Evolutionary conservation across 23 red algal species (phyloP).

Genomic region (Chondrus crispus): DNA sequence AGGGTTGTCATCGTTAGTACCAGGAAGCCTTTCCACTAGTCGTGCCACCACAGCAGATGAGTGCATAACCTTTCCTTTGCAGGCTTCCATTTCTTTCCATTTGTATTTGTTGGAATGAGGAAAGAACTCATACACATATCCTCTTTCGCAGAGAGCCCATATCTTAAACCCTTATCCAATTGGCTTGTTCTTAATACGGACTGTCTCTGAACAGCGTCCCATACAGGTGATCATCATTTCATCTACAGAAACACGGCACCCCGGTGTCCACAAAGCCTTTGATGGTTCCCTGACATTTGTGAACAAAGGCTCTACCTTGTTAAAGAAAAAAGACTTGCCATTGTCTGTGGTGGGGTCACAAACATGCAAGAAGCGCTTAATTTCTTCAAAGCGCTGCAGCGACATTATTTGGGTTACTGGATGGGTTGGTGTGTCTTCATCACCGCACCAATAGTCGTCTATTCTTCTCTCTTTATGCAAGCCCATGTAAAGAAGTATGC

Average conservation of each 20-base stretch:
- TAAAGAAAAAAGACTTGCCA: background rate
- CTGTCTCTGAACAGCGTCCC: background rate
- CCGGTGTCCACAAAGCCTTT: background rate
- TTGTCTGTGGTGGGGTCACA: background rate
- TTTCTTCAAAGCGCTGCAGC: background rate
- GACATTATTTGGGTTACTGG: background rate
- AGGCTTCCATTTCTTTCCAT: background rate
- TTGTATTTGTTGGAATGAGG: background rate
- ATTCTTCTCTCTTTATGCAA: background rate
- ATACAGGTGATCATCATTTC: background rate
- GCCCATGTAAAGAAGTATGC: background rate
- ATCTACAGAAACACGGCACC: background rate
- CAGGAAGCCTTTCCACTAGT: background rate
- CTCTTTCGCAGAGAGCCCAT: background rate
- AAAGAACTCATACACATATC: background rate
- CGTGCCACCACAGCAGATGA: background rate
- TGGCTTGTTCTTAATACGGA: background rate
- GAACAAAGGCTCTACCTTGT: background rate
- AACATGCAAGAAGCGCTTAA: background rate
- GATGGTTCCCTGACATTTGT: background rate
- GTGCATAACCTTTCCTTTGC: background rate
- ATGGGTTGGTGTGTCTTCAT: background rate
- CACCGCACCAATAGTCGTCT: background rate
- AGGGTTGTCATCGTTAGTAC: background rate
- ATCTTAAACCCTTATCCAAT: conserved; percentile 10